These are phyloP conservation scores for Dendrobium catenatum DNA, from an alignment of 106 monocot species.

Conservation along the genomic window DNA sequence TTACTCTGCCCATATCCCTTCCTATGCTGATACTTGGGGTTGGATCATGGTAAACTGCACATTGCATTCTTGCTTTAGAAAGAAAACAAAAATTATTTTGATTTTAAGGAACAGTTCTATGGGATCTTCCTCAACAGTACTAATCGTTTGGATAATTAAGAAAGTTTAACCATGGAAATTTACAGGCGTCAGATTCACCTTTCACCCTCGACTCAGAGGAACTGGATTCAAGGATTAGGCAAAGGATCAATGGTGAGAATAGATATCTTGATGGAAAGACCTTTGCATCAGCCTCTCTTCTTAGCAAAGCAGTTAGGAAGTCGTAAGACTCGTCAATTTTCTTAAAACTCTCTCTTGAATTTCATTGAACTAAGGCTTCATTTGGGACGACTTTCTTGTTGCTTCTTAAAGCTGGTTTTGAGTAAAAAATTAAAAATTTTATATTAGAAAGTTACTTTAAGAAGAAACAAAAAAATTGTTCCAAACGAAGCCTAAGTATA, in stretches of 20 bases:
- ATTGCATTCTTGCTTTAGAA: not conserved
- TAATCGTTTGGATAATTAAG: not conserved
- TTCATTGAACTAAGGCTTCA: no score
- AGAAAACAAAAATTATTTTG: not conserved
- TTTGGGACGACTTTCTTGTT: no score
- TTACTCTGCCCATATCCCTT: conserved; percentile 49
- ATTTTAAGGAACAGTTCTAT: no score
- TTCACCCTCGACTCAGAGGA: conserved; percentile 20
- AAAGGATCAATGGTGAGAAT: conserved; percentile 37
- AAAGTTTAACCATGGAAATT: not conserved
- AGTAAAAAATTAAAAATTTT: no score
- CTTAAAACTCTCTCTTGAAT: not conserved
- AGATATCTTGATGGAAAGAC: conserved; percentile 37
- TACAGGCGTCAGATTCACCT: conserved; percentile 41
- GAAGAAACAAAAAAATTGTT: no score
- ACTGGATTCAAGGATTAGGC: conserved; percentile 31
- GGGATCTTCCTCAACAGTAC: not conserved
- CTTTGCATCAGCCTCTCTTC: conserved; percentile 24
- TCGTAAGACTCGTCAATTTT: conserved; percentile 16
- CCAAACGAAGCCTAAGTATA: no score
- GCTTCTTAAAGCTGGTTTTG: no score
- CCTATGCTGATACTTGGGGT: conserved; percentile 51
- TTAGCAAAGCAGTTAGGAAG: conserved; percentile 38
- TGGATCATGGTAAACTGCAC: conserved; percentile 35
- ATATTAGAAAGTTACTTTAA: no score